These are phyloP conservation scores for Colletotrichum acutatum DNA, from an alignment of 2,329 filamentous ascomycete species.

Conservation along the genomic window DNA sequence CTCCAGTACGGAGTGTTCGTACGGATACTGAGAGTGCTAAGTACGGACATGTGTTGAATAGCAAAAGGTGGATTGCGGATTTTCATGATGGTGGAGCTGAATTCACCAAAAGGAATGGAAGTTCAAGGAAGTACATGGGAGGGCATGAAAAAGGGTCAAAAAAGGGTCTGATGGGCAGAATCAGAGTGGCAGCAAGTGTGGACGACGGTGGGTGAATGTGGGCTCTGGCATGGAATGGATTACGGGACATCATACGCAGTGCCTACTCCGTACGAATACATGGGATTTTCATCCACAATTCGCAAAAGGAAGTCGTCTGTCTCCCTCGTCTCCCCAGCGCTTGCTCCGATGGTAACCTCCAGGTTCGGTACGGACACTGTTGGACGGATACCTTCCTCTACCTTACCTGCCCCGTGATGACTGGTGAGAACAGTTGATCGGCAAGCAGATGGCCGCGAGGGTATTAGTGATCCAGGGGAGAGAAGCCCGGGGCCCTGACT, in stretches of 20 bases:
- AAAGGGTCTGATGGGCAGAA: constrained; percentile 27
- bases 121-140: background rate
- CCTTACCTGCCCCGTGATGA: no score
- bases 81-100: constrained; percentile 9
- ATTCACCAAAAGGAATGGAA: background rate
- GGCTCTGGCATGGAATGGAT: background rate
- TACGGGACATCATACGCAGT: no score
- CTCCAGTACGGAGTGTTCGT: no score
- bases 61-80: background rate
- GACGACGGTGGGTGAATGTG: constrained; percentile 5
- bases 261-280: no score
- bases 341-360: no score
- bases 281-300: no score
- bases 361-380: no score
- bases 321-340: no score
- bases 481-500: constrained; percentile 13
- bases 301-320: no score
- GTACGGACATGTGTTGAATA: background rate
- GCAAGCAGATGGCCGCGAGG: constrained; percentile 23
- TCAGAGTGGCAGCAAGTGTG: constrained; percentile 6
- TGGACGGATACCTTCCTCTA: no score
- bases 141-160: background rate
- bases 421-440: constrained; percentile 19
- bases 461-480: constrained; percentile 18
- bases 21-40: no score